These are phyloP conservation scores for Hordeum marinum DNA, from an alignment of 176 grass and related monocot species.

Conservation along the genomic window DNA sequence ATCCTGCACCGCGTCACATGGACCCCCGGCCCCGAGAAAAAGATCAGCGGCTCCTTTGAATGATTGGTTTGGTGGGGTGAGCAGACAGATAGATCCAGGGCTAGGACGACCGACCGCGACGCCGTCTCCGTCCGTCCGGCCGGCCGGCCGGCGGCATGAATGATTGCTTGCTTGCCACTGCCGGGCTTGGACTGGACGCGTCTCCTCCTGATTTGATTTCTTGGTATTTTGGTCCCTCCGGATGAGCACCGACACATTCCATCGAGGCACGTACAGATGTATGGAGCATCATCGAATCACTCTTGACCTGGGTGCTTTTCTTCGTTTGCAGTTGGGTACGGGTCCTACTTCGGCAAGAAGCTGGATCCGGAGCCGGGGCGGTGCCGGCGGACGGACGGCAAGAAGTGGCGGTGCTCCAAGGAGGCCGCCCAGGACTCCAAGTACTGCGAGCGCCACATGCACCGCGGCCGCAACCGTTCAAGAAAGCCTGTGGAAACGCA, in stretches of 20 bases:
- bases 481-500: conserved; percentile 99
- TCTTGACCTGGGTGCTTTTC: neutral
- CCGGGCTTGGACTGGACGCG: neutral
- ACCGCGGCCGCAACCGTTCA: conserved; percentile 94
- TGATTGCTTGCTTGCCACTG: neutral
- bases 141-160: neutral
- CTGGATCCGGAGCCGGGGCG: conserved; percentile 85
- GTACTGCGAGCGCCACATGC: conserved; percentile 99
- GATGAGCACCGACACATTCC: conserved; percentile 32
- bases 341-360: conserved; percentile 86
- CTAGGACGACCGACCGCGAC: neutral
- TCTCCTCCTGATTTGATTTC: neutral
- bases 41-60: conserved; percentile 12
- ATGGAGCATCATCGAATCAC: conserved; percentile 1
- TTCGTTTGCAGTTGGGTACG: conserved; percentile 54
- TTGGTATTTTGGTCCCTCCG: neutral
- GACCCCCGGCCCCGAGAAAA: neutral
- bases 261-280: neutral
- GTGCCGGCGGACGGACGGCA: conserved; percentile 96
- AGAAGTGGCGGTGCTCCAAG: conserved; percentile 98
- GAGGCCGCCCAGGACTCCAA: conserved; percentile 82
- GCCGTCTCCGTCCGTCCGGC: neutral
- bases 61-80: neutral
- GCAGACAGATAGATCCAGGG: neutral
- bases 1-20: neutral